A percentile compares a stretch with the other conserved stretches of the same genome.
Evolutionary conservation across 192 early-diverging fungal genomes (phyloP).

Genomic region (Cetraspora pellucida): DNA sequence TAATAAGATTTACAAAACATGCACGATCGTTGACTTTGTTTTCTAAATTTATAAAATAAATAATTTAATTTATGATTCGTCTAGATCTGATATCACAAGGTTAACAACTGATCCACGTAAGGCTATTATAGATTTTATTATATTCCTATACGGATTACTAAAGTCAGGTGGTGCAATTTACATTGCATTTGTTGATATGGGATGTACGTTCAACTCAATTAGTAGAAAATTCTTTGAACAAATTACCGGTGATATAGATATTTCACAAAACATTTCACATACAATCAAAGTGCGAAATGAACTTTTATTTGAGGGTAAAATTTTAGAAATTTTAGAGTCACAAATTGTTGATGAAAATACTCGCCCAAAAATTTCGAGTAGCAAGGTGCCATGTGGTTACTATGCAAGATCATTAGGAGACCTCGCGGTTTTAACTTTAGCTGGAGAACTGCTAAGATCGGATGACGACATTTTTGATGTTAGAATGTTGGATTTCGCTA

Average conservation of each 20-base stretch:
- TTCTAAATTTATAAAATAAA: constrained; percentile 1
- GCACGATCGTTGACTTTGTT: neutral
- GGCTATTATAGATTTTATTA: neutral
- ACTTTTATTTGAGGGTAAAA: constrained; percentile 6
- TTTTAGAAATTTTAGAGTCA: neutral
- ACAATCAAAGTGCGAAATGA: no score
- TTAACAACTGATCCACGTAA: neutral
- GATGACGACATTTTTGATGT: neutral
- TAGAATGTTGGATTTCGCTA: neutral
- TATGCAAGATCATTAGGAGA: constrained; percentile 5
- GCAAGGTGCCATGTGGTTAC: neutral
- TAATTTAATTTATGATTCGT: neutral
- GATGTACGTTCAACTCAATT: neutral
- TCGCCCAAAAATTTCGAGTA: neutral
- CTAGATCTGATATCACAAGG: neutral
- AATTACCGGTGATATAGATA: neutral
- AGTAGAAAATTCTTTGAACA: neutral
- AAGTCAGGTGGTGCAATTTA: constrained; percentile 11
- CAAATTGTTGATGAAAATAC: neutral
- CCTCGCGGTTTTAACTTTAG: neutral
- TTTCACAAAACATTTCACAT: neutral
- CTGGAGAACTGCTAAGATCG: neutral
- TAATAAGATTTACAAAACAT: no score
- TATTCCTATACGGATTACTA: neutral
- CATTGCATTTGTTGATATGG: neutral